These are phyloP conservation scores for Leptographium procerum DNA, from an alignment of 2,329 filamentous ascomycete species.

Conservation along the genomic window DNA sequence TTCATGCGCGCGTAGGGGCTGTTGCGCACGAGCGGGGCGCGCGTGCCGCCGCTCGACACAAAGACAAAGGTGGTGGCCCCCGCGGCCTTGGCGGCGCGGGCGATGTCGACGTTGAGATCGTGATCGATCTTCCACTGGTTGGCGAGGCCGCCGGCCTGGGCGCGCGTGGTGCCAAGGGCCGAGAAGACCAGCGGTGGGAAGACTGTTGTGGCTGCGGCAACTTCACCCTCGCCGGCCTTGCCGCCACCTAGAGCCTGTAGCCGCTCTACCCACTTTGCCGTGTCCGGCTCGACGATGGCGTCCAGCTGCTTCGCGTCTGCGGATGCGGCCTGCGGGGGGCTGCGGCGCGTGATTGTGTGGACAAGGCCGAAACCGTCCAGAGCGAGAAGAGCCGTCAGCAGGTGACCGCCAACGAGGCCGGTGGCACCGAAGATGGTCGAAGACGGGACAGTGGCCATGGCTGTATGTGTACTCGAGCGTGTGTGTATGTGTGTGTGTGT, in stretches of 20 bases:
- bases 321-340: conserved; percentile 39
- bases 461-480: neutral
- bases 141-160: conserved; percentile 60
- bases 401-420: conserved; percentile 60
- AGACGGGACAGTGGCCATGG: neutral
- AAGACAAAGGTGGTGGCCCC: conserved; percentile 69
- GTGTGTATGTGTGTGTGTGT: neutral
- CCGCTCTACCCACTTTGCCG: conserved; percentile 52
- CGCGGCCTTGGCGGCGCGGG: conserved; percentile 59
- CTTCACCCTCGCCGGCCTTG: neutral
- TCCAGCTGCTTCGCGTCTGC: conserved; percentile 44
- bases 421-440: conserved; percentile 50
- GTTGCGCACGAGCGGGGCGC: conserved; percentile 27
- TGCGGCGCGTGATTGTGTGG: conserved; percentile 55
- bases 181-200: conserved; percentile 59
- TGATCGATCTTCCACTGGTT: conserved; percentile 82
- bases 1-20: conserved; percentile 63
- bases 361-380: conserved; percentile 40
- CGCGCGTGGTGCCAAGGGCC: conserved; percentile 69
- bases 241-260: conserved; percentile 34
- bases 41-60: conserved; percentile 48
- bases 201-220: conserved; percentile 37
- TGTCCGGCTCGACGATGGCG: conserved; percentile 56
- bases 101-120: conserved; percentile 72
- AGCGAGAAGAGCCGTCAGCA: conserved; percentile 55